Evolutionary conservation across 192 early-diverging fungal genomes (phyloP), one percentile per base, ranked within the genome.

Genomic region (Thoreauomyces humboldtii): DNA sequence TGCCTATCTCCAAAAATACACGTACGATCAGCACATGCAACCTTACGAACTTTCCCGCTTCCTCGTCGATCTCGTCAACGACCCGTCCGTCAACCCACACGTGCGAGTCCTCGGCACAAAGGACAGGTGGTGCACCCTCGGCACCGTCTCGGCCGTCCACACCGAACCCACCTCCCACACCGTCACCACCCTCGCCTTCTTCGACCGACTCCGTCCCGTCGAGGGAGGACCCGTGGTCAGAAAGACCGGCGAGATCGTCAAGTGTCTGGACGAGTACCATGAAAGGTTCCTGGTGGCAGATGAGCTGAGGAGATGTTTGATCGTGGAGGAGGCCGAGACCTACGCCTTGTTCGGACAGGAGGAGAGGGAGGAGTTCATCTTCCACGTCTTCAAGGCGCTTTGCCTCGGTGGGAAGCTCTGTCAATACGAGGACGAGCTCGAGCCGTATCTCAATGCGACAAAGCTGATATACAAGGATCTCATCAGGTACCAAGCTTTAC

Each of bases 401-500:
- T 71, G 64, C 21, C 55, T 82, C 9, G 83, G 83, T 14, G 83
- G 83, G 1, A 27, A 57, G 4, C 48, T 85, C 22, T 81, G 79
- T 53, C 83, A 84, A 63, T 85, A 73, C 55, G 83, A 85, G 58
- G 83, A 85, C 58, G 55, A 56, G 4, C 52, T 85, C 12, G 72
- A 66, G 19, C 62, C 69, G 6, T 85, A 85, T 59, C 47, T 83
- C 48, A 54, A 47, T 11, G 71, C 64, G 12, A 80, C 78, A 4
- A 81, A 71, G 65, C 42, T 47, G 45, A 17, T 83, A 2, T 85
- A 85, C 58, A 80, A 81, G 53, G 83, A 85, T 53, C 50, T 85
- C 24, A 73, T 83, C 27, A 75, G 50, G 50, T 52, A 19, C 22
- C 12, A 50, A n/a, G n/a, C n/a, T n/a, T n/a, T n/a, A n/a, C n/a